Conservation (phyloP, 2,329 filamentous ascomycete genomes). For the Xylariaceae sp. region DNA sequence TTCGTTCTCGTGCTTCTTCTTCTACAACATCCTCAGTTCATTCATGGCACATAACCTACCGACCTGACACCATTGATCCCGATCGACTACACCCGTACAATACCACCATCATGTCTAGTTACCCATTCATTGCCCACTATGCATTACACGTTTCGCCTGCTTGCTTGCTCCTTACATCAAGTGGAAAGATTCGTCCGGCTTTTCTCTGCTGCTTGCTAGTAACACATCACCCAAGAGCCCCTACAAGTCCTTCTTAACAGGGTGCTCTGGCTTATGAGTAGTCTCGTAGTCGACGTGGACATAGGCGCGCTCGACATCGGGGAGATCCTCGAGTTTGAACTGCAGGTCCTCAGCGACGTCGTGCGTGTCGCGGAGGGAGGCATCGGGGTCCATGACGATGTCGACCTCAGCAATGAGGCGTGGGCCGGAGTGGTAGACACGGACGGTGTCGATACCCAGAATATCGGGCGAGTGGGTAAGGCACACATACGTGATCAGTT, state of each 20-base stretch:
- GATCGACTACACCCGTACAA: no score
- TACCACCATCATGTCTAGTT: no score
- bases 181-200: background rate
- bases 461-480: constrained; percentile 84
- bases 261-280: constrained; percentile 84
- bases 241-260: constrained; percentile 56
- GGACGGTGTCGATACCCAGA: constrained; percentile 85
- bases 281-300: constrained; percentile 98
- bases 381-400: constrained; percentile 79
- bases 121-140: no score
- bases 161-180: background rate
- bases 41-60: background rate
- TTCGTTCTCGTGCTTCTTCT: background rate
- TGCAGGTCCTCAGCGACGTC: constrained; percentile 93
- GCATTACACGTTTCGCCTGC: no score
- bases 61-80: background rate
- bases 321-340: constrained; percentile 86
- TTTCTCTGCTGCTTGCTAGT: no score
- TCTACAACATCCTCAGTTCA: background rate
- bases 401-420: constrained; percentile 93
- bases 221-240: no score
- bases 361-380: constrained; percentile 72
- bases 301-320: constrained; percentile 88
- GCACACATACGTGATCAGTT: constrained; percentile 93
- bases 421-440: constrained; percentile 85